Evolutionary conservation across 495 filamentous ascomycete species (phyloP).

Genomic region (Hypoxylon trugodes): DNA sequence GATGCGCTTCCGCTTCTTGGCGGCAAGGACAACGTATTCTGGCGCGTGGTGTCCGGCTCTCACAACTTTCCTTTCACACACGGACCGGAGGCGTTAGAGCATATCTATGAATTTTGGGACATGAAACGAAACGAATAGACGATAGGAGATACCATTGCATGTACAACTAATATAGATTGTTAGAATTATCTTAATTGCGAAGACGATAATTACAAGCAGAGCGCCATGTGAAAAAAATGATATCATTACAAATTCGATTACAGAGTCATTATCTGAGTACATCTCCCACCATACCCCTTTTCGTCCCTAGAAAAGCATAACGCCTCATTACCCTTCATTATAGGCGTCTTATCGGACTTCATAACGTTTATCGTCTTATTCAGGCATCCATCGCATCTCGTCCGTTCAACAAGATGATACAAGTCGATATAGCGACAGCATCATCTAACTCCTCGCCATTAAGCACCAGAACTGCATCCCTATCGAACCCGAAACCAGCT

Average conservation of each 20-base stretch:
- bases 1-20: conserved; percentile 51
- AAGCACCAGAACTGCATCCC: conserved; percentile 40
- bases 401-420: conserved; percentile 42
- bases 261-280: conserved; percentile 11
- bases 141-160: neutral
- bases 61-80: conserved; percentile 64
- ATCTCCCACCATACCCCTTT: neutral
- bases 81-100: conserved; percentile 46
- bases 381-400: conserved; percentile 44
- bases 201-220: neutral
- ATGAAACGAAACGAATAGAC: conserved; percentile 12
- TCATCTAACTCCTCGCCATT: conserved; percentile 41
- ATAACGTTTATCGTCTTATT: neutral
- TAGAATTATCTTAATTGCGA: conserved; percentile 8
- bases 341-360: neutral
- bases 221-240: neutral
- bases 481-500: conserved; percentile 40
- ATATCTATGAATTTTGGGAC: conserved; percentile 53
- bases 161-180: neutral
- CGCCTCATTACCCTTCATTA: neutral
- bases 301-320: neutral
- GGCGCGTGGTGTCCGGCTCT: conserved; percentile 54
- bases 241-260: conserved; percentile 17
- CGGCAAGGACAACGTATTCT: conserved; percentile 50
- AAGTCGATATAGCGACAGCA: conserved; percentile 40